These are phyloP conservation scores for Hypomyces perniciosus DNA, from an alignment of 2,329 filamentous ascomycete species.

Conservation along the genomic window DNA sequence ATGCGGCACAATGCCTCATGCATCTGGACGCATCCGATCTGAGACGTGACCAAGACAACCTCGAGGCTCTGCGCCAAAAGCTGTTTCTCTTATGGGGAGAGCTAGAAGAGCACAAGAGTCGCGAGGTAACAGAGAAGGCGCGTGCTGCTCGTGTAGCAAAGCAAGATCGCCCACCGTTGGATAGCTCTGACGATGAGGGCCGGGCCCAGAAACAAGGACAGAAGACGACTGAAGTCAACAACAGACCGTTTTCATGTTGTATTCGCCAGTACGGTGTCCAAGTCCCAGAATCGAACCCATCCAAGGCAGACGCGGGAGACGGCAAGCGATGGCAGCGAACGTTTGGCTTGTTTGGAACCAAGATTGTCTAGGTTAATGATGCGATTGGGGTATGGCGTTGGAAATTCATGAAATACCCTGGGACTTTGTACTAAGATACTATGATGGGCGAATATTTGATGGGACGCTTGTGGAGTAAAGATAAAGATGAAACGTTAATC, in stretches of 20 bases:
- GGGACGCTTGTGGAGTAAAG: no score
- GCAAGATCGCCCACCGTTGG: conserved; percentile 29
- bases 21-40: conserved; percentile 50
- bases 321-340: conserved; percentile 53
- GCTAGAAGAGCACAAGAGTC: conserved; percentile 62
- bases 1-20: conserved; percentile 43
- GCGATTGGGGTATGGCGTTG: not conserved
- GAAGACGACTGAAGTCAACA: conserved; percentile 31
- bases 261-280: conserved; percentile 64
- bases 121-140: conserved; percentile 22
- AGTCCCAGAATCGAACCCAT: conserved; percentile 33
- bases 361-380: conserved; percentile 33
- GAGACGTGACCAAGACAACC: conserved; percentile 38
- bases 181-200: conserved; percentile 30
- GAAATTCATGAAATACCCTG: not conserved
- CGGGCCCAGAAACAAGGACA: not conserved
- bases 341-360: conserved; percentile 61
- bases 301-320: conserved; percentile 39
- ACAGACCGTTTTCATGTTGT: conserved; percentile 63
- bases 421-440: not conserved
- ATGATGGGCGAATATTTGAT: not conserved
- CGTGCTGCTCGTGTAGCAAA: conserved; percentile 12
- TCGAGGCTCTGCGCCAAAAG: conserved; percentile 57
- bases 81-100: conserved; percentile 82
- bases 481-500: no score